Evolutionary conservation across 2,329 filamentous ascomycete genomes (phyloP), one percentile per base, ranked within the genome.

Genomic region (Clathrospora elynae): DNA sequence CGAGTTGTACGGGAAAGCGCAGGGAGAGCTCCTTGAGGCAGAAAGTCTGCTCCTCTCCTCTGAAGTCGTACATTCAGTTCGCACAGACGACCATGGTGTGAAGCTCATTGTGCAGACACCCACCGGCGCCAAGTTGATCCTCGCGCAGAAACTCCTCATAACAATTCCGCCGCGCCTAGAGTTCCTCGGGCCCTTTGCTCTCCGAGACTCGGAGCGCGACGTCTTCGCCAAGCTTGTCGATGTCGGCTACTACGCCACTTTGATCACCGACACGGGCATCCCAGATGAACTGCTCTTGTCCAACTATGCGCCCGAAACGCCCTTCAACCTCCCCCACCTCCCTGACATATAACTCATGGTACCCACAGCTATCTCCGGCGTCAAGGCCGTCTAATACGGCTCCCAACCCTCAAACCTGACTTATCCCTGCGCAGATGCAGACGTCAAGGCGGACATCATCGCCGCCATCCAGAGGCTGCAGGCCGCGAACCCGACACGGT

Each of bases 91-190:
- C 3, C 22, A 30, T 22, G 24, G 31, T 4, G 42, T 40, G 14
- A 12, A 35, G 7, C 20, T 46, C 23, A 23, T 42, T 5, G 50
- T 59, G 13, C 8, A 46, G 4, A 64, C 60, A 1, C 46, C 60
- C 1, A 14, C 26, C 3, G 57, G 59, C 11, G 7, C 5, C 6
- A 60, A 59, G 33, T 47, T 56, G 42, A 57, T 78, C 29, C 44
- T 60, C 30, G 71, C 72, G 3, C 68, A 68, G 23, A 71, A 73
- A 36, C 51, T 78, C 2, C 48, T 79, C 8, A 61, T 73, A 12
- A 59, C 73, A n/a, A 67, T 73, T 6, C 75, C 75, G 0, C 75
- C 72, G 2, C 63, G 61, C 19, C 30, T 70, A 3, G 49, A 66
- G 0, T 69, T 66, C 34, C 59, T 78, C 4, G 4, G 39, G 0